phyloP scores from a whole-genome alignment of 176 grass and related monocot species.

The Themeda triandra region DNA sequence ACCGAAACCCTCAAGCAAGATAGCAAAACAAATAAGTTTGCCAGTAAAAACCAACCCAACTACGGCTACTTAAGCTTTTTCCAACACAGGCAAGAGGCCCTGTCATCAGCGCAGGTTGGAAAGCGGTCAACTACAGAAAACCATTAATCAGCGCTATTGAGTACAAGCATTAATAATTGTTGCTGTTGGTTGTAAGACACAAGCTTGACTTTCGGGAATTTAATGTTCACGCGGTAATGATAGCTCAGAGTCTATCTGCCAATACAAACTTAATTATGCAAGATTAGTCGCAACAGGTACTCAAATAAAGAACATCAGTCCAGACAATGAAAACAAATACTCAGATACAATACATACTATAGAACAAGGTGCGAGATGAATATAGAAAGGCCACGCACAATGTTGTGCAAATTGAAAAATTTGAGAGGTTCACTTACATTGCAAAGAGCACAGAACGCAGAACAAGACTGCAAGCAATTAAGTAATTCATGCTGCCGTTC shows the following conservation, averaged over 20 bases:
- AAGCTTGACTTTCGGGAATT: neutral
- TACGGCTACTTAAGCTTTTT: neutral
- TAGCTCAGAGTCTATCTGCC: neutral
- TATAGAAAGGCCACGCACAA: neutral
- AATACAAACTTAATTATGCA: neutral
- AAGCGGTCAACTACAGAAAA: neutral
- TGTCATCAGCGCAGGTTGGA: neutral
- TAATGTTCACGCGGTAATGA: neutral
- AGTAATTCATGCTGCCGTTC: slow-evolving; percentile 73
- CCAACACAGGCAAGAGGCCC: neutral
- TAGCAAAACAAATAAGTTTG: neutral
- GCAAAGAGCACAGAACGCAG: slow-evolving; percentile 81
- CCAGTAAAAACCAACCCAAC: neutral
- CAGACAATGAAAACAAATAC: neutral
- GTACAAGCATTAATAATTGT: neutral
- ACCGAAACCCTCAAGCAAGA: neutral
- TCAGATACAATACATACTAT: neutral
- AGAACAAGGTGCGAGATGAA: neutral
- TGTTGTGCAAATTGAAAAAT: neutral
- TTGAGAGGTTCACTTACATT: slow-evolving; percentile 53
- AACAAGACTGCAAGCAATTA: slow-evolving; percentile 77
- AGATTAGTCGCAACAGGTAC: neutral
- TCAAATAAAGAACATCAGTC: slow-evolving; percentile 20
- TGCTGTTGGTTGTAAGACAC: neutral
- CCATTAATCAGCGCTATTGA: neutral